phyloP scores from a whole-genome alignment of 2,329 filamentous ascomycete species.

The Mariannaea elegans region DNA sequence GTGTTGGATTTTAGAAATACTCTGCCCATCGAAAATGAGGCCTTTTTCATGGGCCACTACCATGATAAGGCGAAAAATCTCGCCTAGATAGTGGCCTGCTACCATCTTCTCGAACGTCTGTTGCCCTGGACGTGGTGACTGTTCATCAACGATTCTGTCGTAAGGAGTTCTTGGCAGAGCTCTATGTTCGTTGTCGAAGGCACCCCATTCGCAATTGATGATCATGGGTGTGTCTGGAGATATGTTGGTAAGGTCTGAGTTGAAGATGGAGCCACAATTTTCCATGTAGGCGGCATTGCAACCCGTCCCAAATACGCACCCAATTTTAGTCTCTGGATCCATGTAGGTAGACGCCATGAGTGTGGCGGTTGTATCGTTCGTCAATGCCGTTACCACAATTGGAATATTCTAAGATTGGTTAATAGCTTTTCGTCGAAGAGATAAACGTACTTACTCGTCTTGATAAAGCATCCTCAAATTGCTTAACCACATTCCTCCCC shows the following conservation, averaged over 20 bases:
- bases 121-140: conserved; percentile 91
- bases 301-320: conserved; percentile 97
- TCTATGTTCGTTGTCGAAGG: conserved; percentile 92
- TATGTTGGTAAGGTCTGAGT: conserved; percentile 90
- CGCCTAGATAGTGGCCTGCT: conserved; percentile 90
- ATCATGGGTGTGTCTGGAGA: conserved; percentile 86
- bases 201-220: conserved; percentile 98
- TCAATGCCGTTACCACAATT: conserved; percentile 90
- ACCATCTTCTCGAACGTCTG: conserved; percentile 99
- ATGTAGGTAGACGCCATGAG: conserved; percentile 97
- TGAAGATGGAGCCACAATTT: conserved; percentile 87
- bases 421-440: conserved; percentile 7
- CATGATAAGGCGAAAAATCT: conserved; percentile 90
- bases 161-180: conserved; percentile 87
- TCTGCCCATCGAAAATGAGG: conserved; percentile 84
- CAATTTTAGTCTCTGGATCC: conserved; percentile 91
- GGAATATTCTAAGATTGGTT: conserved; percentile 72
- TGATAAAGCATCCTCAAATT: conserved; percentile 81
- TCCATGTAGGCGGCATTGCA: conserved; percentile 99
- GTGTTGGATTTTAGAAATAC: conserved; percentile 81
- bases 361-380: conserved; percentile 98
- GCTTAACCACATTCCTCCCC: conserved; percentile 87
- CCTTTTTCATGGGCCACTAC: conserved; percentile 87
- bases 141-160: conserved; percentile 86
- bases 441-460: conserved; percentile 54